Percentiles rank a stretch among this genome's conserved stretches.
Evolutionary conservation across 1,284 basidiomycete genomes (phyloP).

Genomic region (Pholiota adiposa): DNA sequence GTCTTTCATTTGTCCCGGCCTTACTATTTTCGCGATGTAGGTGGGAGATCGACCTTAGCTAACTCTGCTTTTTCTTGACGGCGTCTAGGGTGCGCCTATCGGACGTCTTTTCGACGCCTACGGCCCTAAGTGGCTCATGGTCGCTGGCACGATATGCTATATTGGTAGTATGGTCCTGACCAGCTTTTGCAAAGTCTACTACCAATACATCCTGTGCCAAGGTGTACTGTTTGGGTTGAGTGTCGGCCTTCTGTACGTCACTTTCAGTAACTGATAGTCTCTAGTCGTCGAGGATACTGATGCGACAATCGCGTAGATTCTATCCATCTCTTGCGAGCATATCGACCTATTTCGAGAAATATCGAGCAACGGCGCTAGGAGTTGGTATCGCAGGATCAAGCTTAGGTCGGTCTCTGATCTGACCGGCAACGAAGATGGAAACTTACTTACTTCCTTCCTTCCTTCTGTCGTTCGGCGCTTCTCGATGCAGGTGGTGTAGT

Average conservation of each 20-base stretch:
- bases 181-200: conserved; percentile 57
- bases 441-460: too few relatives aligned
- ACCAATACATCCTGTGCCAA: conserved; percentile 63
- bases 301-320: conserved; percentile 46
- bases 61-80: too few relatives aligned
- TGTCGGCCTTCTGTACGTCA: conserved; percentile 57
- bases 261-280: conserved; percentile 9
- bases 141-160: conserved; percentile 45
- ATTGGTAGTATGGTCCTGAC: conserved; percentile 53
- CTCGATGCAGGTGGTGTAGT: conserved; percentile 62
- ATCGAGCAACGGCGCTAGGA: conserved; percentile 63
- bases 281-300: conserved; percentile 19
- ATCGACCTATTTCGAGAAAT: conserved; percentile 55
- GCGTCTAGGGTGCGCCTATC: conserved; percentile 49
- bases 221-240: conserved; percentile 64
- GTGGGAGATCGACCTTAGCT: too few relatives aligned
- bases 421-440: conserved; percentile 14
- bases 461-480: conserved; percentile 12
- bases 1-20: neutral
- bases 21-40: neutral
- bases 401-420: conserved; percentile 41
- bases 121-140: conserved; percentile 53
- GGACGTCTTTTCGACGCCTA: conserved; percentile 54
- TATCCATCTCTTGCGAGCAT: conserved; percentile 60
- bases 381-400: conserved; percentile 58